phyloP scores from a whole-genome alignment of 306 rosid species.

The Cajanus cajan region DNA sequence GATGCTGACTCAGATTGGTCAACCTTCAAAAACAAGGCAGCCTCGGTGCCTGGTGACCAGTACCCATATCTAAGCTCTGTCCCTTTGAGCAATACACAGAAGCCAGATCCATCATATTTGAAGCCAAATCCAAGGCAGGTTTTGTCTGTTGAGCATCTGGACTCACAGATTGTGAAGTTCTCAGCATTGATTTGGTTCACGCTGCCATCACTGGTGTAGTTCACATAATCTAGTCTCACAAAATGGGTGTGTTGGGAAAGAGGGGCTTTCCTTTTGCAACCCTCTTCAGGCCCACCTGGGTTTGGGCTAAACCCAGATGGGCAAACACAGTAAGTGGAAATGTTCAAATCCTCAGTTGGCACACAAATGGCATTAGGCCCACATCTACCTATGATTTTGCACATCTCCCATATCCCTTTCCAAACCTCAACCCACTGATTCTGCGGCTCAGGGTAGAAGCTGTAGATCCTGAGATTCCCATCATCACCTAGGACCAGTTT shows the following conservation, averaged over 20 bases:
- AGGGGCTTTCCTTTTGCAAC: constrained; percentile 48
- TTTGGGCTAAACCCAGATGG: constrained; percentile 56
- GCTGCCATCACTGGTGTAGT: constrained; percentile 38
- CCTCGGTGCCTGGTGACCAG: constrained; percentile 78
- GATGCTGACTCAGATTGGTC: constrained; percentile 45
- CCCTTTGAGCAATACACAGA: constrained; percentile 38
- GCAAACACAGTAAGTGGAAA: constrained; percentile 50
- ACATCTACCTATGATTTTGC: constrained; percentile 55
- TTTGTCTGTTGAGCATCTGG: constrained; percentile 27
- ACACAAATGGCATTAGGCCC: constrained; percentile 64
- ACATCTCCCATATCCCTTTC: constrained; percentile 50
- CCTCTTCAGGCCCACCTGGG: constrained; percentile 21
- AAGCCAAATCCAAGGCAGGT: constrained; percentile 61
- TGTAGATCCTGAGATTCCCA: constrained; percentile 67
- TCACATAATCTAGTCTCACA: constrained; percentile 67
- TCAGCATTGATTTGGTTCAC: neutral
- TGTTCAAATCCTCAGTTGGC: constrained; percentile 34
- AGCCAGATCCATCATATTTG: constrained; percentile 57
- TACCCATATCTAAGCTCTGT: constrained; percentile 48
- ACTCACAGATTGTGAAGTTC: constrained; percentile 49
- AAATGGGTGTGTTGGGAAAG: constrained; percentile 37
- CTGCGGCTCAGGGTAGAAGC: constrained; percentile 36
- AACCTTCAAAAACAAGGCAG: constrained; percentile 55
- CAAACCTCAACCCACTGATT: constrained; percentile 59
- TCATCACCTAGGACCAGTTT: constrained; percentile 64